Evolutionary conservation across 2,329 filamentous ascomycete genomes (phyloP), one percentile per base, ranked within the genome.

Genomic region (Apiospora kogelbergensis): DNA sequence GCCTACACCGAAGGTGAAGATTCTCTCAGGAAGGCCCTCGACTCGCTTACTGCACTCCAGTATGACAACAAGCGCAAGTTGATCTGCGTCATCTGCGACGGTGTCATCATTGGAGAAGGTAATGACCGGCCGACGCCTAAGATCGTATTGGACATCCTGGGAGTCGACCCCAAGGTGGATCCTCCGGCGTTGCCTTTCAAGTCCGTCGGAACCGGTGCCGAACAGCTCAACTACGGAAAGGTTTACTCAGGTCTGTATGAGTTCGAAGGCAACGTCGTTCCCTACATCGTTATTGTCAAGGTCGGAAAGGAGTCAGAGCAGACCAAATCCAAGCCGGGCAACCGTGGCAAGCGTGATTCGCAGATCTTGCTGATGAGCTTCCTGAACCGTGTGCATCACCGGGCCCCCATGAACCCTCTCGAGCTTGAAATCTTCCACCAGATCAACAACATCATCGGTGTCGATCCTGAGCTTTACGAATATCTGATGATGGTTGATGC

Each of bases 51-150:
- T 20, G 94, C 95, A 15, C 87, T 99, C 20, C 92, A 97, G 74
- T 99, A 99, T 75, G 96, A 99, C 82, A 98, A 99, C 82, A 99
- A 99, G 85, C 88, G 96, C 72, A 99, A 99, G 83, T 89, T 99
- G 33, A 95, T 99, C 73, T 96, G 91, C 75, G 93, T 99, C 71
- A 93, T 99, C 74, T 99, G 96, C 78, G 96, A 99, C 76, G 96
- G 96, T 82, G 93, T 98, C 85, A 97, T 98, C 79, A 93, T 98
- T 60, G 96, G 96, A 84, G 91, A 92, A 74, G 96, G 96, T 74
- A 99, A 99, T 78, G 96, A 99, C 80, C 90, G 95, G 68, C 95
- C 96, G 10, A 99, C 96, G 1, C 96, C 96, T 30, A 98, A 97
- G 84, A 98, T 99, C 75, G 94, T 99, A 30, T 87, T 99, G 33